Evolutionary conservation across 306 rosid genomes (phyloP), one percentile per base, ranked within the genome.

Genomic region (Pterocarpus santalinus): DNA sequence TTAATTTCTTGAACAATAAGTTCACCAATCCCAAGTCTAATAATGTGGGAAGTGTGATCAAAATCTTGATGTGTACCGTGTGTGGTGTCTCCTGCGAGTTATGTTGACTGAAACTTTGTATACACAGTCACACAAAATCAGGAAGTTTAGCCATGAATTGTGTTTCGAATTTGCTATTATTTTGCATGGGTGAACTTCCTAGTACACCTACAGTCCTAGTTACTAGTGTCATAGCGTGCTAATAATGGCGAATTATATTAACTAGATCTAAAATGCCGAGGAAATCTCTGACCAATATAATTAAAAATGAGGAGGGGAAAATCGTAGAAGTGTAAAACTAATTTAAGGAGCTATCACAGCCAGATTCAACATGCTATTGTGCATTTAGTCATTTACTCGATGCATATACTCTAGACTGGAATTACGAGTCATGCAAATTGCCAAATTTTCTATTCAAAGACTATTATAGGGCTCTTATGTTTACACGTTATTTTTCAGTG

Each of bases 91-190:
- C 41, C 41, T 38, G 1, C 41, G 41, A 32, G 75, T 69, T 47
- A 32, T 69, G 61, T 2, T 12, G 11, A 32, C 5, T 47, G 14
- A 38, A 38, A 38, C 41, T 38, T 2, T 38, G 41, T 5, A 4
- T 8, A 30, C 17, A 7, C 13, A 46, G 28, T 22, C 28, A 55
- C 57, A 22, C 41, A 43, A 74, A 15, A 60, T 6, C 8, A 74
- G 69, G 57, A 74, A 60, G 15, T 58, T 73, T 6, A 43, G 43
- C 39, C 35, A 73, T 13, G 67, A 73, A 58, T 57, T 72, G 22
- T 66, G 71, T 72, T 38, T 53, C 65, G 64, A 22, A 52, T 16
- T 22, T 17, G 16, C 33, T 53, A 4, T 51, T 60, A 5, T 34
- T 34, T 2, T 53, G 49, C 28, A 51, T 70, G 60, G 4, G 38